Evolutionary conservation across 352 stramenopile species (phyloP).

Genomic region (Pythium aphanidermatum): DNA sequence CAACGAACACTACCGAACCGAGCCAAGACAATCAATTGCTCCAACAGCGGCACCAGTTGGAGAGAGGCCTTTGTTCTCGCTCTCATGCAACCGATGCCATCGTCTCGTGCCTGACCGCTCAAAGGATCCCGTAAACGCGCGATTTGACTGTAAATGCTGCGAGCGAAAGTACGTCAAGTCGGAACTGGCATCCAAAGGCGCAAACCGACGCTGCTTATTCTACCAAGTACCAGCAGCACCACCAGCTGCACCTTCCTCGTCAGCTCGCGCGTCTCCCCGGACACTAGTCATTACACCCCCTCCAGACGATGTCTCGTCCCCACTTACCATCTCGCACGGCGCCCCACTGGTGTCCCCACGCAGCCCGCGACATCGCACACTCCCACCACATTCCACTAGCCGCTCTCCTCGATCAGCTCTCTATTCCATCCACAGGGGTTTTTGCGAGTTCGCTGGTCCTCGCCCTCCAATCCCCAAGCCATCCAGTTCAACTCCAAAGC

Average conservation of each 20-base stretch:
- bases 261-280: neutral
- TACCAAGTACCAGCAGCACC: neutral
- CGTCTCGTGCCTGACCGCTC: neutral
- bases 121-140: neutral
- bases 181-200: neutral
- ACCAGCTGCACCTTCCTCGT: neutral
- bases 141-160: constrained; percentile 7
- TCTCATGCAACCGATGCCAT: constrained; percentile 6
- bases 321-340: neutral
- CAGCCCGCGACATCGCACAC: too few species aligned
- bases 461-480: too few species aligned
- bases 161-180: neutral
- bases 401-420: too few species aligned
- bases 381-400: too few species aligned
- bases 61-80: too few species aligned
- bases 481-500: neutral
- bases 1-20: too few species aligned
- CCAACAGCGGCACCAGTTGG: neutral
- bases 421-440: too few species aligned
- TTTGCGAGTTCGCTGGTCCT: too few species aligned
- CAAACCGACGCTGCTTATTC: constrained; percentile 3
- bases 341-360: too few species aligned
- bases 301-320: neutral
- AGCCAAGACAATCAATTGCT: neutral
- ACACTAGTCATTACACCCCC: too few species aligned